Base-by-base conservation (phyloP, 371 early-diverging fungal species). In the Entomophthora muscae region DNA sequence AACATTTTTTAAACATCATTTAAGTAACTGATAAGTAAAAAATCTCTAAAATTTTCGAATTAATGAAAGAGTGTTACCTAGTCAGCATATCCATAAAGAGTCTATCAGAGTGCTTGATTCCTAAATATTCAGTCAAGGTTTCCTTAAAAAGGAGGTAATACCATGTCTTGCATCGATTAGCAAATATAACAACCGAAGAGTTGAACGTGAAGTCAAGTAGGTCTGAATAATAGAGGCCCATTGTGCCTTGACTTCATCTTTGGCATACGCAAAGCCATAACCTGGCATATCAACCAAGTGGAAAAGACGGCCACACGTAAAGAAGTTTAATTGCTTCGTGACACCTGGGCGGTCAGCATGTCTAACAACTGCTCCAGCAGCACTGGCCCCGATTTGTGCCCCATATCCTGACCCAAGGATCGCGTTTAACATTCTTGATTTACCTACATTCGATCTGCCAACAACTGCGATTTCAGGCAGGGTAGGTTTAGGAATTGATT, bases 271-370 rank as follows among this genome's bases (percentile, higher is more conserved):
- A 72, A 90, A 90, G 28, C 90, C 90, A 70, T 88, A 88, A 32
- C 90, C 90, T 7, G 90, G 90, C 90, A 90, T 88, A 69, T 90
- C 90, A 5, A 88, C 81, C 67, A 90, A 73, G 58, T 75, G 75
- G 63, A 90, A 83, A 32, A 78, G 71, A 23, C 71, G 70, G 1
- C 78, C 79, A 7, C 79, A 85, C 2, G 79, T 74, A 68, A 78
- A 90, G 68, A 88, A 90, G 68, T 88, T 88, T 64, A 90, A 64
- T 69, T 88, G 88, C 53, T 84, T 86, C 3, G 90, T 90, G 53
- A 86, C 66, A 3, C 90, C 90, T 3, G 90, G 90, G 64, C 83
- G 85, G 67, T 84, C 81, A 12, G 82, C 82, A 10, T 76, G 77
- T 27, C 85, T 75, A 0, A 78, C 85, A 17, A 76, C 72, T 2